Evolutionary conservation across 257 asterid species (phyloP).

Genomic region (Solanum arcanum): DNA sequence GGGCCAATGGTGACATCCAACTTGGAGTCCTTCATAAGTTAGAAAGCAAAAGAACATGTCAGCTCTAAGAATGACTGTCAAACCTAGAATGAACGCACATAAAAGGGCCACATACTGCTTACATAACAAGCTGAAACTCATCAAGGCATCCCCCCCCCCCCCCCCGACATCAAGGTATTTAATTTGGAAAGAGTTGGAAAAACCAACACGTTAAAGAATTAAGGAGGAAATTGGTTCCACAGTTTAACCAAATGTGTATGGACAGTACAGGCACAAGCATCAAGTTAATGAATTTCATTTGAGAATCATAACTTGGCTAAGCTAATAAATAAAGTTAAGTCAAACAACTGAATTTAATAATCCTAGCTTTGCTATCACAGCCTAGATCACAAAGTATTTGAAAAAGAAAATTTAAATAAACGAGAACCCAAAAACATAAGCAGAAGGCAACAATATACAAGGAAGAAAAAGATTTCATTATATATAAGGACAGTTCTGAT

Average conservation of each 20-base stretch:
- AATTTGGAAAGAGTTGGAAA: not conserved
- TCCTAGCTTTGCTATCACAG: not conserved
- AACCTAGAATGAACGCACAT: not conserved
- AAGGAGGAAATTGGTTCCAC: not conserved
- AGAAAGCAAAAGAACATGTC: not conserved
- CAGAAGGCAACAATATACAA: not conserved
- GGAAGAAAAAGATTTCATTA: not conserved
- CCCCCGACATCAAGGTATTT: not conserved
- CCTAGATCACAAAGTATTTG: not conserved
- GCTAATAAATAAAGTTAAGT: not conserved
- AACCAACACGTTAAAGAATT: not conserved
- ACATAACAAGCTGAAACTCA: not conserved
- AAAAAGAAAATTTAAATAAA: not conserved
- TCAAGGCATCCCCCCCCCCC: not conserved
- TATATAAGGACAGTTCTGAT: not conserved
- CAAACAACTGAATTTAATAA: not conserved
- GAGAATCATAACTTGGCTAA: not conserved
- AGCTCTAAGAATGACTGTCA: not conserved
- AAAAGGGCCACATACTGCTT: not conserved
- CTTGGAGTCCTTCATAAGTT: slow-evolving; percentile 63
- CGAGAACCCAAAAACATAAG: not conserved
- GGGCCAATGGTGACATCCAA: slow-evolving; percentile 95
- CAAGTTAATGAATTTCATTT: not conserved
- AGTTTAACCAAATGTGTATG: not conserved
- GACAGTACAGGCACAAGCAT: not conserved